Evolutionary conservation across 306 rosid genomes (phyloP).

Genomic region (Purshia tridentata): DNA sequence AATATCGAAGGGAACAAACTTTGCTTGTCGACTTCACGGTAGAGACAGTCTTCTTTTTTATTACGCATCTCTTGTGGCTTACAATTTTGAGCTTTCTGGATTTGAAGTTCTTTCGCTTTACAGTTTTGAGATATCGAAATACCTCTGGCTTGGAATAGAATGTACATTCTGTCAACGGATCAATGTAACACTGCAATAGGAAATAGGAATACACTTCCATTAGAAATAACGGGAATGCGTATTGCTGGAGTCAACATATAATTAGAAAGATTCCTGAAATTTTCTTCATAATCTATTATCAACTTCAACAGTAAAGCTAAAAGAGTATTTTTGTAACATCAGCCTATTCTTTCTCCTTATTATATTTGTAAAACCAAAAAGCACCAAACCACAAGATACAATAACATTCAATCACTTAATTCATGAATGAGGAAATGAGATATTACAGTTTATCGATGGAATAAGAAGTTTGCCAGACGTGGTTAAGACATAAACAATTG

Average conservation of each 20-base stretch:
- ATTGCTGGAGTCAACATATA: constrained; percentile 16
- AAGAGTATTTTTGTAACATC: not conserved
- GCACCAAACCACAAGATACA: not conserved
- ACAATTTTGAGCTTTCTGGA: constrained; percentile 43
- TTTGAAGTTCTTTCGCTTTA: constrained; percentile 34
- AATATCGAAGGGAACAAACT: constrained; percentile 38
- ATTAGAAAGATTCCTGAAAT: constrained; percentile 7
- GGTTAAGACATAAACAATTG: not conserved
- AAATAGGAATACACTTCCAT: constrained; percentile 28
- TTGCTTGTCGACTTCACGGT: constrained; percentile 36
- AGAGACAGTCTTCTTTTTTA: constrained; percentile 35
- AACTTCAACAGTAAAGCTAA: not conserved
- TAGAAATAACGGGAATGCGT: constrained; percentile 15
- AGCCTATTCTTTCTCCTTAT: not conserved
- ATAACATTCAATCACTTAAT: not conserved
- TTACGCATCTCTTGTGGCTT: constrained; percentile 34
- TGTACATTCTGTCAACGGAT: constrained; percentile 54
- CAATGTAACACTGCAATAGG: constrained; percentile 65
- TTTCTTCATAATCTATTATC: constrained; percentile 7
- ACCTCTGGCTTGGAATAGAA: constrained; percentile 91
- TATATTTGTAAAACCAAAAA: not conserved
- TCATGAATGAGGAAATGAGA: not conserved
- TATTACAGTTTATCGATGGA: not conserved
- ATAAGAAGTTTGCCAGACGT: not conserved
- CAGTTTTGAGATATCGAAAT: constrained; percentile 59